A percentile compares a stretch with the other conserved stretches of the same genome.
Evolutionary conservation across 352 stramenopile genomes (phyloP).

Genomic region (Aphanomyces invadans): DNA sequence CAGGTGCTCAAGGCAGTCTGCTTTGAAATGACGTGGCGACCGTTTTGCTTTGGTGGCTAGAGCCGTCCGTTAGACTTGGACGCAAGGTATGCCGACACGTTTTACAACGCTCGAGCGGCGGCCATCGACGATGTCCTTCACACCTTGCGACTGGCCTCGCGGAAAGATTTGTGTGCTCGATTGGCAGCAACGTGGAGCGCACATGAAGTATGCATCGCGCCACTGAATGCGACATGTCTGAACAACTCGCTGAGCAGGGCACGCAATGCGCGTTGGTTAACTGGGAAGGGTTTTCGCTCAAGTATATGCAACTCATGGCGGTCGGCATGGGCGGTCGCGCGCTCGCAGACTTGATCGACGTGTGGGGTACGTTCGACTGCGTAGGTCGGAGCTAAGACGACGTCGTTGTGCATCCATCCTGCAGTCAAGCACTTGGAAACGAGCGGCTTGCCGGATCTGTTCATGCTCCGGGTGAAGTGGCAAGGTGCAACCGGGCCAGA

Average conservation of each 20-base stretch:
- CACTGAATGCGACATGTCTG: background rate
- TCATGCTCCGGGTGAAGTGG: slow-evolving; percentile 39
- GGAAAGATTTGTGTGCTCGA: background rate
- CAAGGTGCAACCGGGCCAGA: background rate
- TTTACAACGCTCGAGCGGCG: slow-evolving; percentile 1
- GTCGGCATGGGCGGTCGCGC: background rate
- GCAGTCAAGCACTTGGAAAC: slow-evolving; percentile 16
- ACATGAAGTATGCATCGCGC: background rate
- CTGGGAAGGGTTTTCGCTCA: background rate
- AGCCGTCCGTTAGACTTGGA: slow-evolving; percentile 15
- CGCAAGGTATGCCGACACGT: background rate
- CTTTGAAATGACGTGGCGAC: background rate
- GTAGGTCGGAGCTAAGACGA: background rate
- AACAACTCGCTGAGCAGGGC: too few relatives aligned
- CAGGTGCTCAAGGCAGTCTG: slow-evolving; percentile 43
- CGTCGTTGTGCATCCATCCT: too few relatives aligned
- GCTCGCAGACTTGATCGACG: background rate
- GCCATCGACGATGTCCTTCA: slow-evolving; percentile 14
- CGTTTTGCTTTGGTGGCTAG: background rate
- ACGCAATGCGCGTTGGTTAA: background rate
- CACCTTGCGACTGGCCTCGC: too few relatives aligned
- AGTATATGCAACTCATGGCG: background rate
- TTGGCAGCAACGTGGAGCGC: background rate
- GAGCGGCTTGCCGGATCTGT: slow-evolving; percentile 62
- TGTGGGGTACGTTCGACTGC: background rate